Conservation (phyloP, 805 yeast species). For the Wickerhamiella nectarea region DNA sequence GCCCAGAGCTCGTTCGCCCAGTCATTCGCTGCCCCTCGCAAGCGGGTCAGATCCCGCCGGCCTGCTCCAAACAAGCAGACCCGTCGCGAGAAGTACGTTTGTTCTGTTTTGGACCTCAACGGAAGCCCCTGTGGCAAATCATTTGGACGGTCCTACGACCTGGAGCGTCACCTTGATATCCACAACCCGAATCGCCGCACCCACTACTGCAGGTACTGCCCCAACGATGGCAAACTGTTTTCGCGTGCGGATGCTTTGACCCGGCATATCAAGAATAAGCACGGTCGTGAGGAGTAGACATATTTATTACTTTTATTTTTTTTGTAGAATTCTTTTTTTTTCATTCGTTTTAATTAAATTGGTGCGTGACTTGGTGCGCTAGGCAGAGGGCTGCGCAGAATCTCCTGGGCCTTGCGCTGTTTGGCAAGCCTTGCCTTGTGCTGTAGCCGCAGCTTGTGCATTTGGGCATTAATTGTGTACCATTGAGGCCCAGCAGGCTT, state of each 20-base stretch:
- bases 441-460: conserved; percentile 6
- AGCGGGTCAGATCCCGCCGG: neutral
- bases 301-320: conserved; percentile 2
- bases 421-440: neutral
- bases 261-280: conserved; percentile 7
- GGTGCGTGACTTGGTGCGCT: conserved; percentile 1
- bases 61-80: neutral
- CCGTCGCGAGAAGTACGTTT: neutral
- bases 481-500: conserved; percentile 1
- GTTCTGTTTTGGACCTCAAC: neutral
- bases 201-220: conserved; percentile 1
- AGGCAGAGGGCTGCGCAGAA: conserved; percentile 1
- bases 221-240: conserved; percentile 1
- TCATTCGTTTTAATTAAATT: neutral
- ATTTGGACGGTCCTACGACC: conserved; percentile 8
- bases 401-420: neutral
- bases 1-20: neutral
- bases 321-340: neutral
- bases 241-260: conserved; percentile 7
- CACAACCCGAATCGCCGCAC: conserved; percentile 8
- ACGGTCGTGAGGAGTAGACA: neutral
- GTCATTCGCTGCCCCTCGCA: neutral
- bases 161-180: conserved; percentile 6
- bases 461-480: neutral
- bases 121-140: conserved; percentile 2